These are phyloP conservation scores for Metschnikowia reukaufii DNA, from an alignment of 805 yeast species.

Conservation along the genomic window DNA sequence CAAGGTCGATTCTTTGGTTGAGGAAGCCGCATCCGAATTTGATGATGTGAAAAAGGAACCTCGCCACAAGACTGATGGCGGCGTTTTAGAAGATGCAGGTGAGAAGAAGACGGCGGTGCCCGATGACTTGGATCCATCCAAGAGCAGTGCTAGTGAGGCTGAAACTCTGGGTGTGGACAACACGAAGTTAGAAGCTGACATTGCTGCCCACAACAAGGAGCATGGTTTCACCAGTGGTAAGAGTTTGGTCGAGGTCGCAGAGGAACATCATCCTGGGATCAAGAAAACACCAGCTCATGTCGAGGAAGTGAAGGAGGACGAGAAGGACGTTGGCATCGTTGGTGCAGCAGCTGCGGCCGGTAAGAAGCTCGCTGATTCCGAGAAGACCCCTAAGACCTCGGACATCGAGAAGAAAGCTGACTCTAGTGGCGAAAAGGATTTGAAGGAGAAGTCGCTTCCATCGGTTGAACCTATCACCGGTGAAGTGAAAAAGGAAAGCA, in stretches of 20 bases:
- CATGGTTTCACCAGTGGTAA: conserved; percentile 24
- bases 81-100: conserved; percentile 9
- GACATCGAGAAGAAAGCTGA: neutral
- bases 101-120: conserved; percentile 1
- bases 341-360: conserved; percentile 9
- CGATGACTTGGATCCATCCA: conserved; percentile 7
- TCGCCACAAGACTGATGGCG: conserved; percentile 11
- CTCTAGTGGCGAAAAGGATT: too few species aligned
- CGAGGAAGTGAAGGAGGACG: neutral
- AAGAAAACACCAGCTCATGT: conserved; percentile 20
- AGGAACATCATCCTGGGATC: conserved; percentile 20
- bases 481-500: too few species aligned
- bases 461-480: too few species aligned
- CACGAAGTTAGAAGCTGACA: conserved; percentile 24
- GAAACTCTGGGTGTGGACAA: conserved; percentile 12
- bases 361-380: conserved; percentile 1
- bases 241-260: conserved; percentile 31
- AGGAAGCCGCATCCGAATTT: conserved; percentile 18
- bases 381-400: neutral
- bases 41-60: conserved; percentile 12
- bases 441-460: too few species aligned
- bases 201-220: conserved; percentile 29
- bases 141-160: neutral
- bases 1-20: conserved; percentile 22
- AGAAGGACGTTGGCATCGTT: too few species aligned